These are phyloP conservation scores for Boletus sp. DNA, from an alignment of 768 basidiomycete genomes.

Conservation along the genomic window DNA sequence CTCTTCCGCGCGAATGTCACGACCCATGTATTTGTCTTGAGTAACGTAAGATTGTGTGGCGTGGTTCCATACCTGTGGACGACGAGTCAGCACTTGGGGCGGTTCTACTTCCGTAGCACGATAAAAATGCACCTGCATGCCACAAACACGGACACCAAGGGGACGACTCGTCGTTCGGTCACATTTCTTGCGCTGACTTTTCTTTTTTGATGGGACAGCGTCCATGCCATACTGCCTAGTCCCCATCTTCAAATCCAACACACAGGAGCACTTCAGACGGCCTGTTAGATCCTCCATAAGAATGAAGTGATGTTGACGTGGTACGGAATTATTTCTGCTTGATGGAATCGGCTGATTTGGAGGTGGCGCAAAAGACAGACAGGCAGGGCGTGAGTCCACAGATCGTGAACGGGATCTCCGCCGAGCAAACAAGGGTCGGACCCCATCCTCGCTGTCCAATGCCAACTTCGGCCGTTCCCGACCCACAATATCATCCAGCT, in stretches of 20 bases:
- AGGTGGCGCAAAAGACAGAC: constrained; percentile 26
- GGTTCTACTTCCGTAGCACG: neutral
- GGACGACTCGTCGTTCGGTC: constrained; percentile 91
- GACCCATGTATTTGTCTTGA: constrained; percentile 95
- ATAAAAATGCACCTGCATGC: constrained; percentile 84
- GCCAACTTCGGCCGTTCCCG: constrained; percentile 16
- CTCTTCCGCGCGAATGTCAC: constrained; percentile 82
- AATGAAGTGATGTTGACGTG: constrained; percentile 96
- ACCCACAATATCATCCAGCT: constrained; percentile 21
- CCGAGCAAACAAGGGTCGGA: constrained; percentile 29
- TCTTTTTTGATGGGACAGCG: constrained; percentile 89
- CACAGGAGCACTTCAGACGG: constrained; percentile 84
- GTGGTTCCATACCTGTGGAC: constrained; percentile 85
- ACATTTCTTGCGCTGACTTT: constrained; percentile 98
- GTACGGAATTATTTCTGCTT: constrained; percentile 44
- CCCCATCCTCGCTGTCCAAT: constrained; percentile 21
- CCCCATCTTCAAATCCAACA: constrained; percentile 99
- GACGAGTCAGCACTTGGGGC: constrained; percentile 4
- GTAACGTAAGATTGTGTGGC: constrained; percentile 79
- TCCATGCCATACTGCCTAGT: constrained; percentile 98
- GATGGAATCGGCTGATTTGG: constrained; percentile 33
- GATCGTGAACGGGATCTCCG: constrained; percentile 44
- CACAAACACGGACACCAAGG: constrained; percentile 91
- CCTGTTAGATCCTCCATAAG: constrained; percentile 99
- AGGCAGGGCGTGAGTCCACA: constrained; percentile 25